Base-by-base conservation (phyloP, 306 rosid genomes). In the Pterocarpus santalinus region DNA sequence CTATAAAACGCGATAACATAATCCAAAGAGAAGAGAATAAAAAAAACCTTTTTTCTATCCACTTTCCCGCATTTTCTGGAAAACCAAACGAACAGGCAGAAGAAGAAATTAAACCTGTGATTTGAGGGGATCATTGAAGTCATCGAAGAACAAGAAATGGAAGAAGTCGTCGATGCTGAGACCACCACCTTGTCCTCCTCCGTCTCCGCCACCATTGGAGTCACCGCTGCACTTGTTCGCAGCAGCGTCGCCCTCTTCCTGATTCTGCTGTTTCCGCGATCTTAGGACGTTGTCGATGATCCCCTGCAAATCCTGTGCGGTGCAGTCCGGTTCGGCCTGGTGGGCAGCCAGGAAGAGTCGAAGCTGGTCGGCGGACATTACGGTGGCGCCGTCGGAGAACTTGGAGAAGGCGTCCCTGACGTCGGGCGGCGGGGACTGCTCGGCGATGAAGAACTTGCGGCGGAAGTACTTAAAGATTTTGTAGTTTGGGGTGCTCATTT, bases 391-490 rank as follows among this genome's bases (percentile, higher is more conserved):
- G 6, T 5, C 82, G 60, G 98, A 0, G 74, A 80, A 93, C 41
- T 16, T 5, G 15, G 90, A 34, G 75, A 91, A 95, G 16, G 73
- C 82, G 0, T 87, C 82, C 78, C 69, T 81, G 69, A 94, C 90
- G 82, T 92, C 98, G 0, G 82, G 16, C 7, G 98, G 92, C 2
- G 97, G 90, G 11, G 85, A 51, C 28, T 79, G 90, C 68, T 88
- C 88, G 15, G 69, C 44, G 63, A 84, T 3, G 71, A 87, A 65
- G 87, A 80, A 91, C 67, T 85, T 91, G 41, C 94, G 56, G 73
- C 69, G 87, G 89, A 94, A 91, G 84, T 80, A 88, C n/a, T 81
- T 87, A 86, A 94, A 85, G 80, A 90, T 82, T 81, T 76, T 94
- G 97, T 83, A 90, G 51, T 53, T 80, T 87, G 78, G 80, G 22